Conservation (phyloP, 2,329 filamentous ascomycete genomes). For the Penicillium sp. region DNA sequence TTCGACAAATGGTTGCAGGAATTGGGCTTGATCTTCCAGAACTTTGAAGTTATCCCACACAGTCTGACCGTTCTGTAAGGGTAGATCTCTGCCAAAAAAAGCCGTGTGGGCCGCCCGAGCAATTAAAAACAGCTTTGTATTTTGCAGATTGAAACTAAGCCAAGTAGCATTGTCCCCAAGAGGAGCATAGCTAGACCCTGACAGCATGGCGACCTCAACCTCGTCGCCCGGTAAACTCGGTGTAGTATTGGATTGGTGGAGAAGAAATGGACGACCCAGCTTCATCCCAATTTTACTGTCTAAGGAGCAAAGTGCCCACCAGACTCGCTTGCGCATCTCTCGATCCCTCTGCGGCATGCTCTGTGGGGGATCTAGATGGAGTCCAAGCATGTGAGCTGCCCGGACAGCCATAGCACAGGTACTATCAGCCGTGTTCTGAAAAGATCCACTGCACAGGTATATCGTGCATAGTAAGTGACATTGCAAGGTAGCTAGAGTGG, state of each 20-base stretch:
- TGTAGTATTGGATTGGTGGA: slow-evolving; percentile 31
- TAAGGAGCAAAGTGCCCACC: slow-evolving; percentile 50
- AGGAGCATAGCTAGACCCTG: slow-evolving; percentile 31
- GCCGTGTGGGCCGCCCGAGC: slow-evolving; percentile 31
- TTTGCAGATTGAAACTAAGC: slow-evolving; percentile 36
- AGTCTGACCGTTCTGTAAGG: slow-evolving; percentile 21
- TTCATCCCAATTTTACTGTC: slow-evolving; percentile 49
- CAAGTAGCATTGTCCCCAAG: slow-evolving; percentile 35
- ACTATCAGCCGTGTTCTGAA: slow-evolving; percentile 47
- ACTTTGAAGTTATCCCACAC: slow-evolving; percentile 29
- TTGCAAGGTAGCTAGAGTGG: slow-evolving; percentile 47
- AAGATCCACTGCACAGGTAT: slow-evolving; percentile 48
- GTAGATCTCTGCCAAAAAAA: slow-evolving; percentile 30
- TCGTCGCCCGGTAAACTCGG: slow-evolving; percentile 38
- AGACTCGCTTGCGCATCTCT: slow-evolving; percentile 50
- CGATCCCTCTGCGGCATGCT: slow-evolving; percentile 29
- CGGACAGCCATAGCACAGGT: slow-evolving; percentile 41
- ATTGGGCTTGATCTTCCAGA: slow-evolving; percentile 30
- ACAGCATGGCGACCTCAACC: slow-evolving; percentile 24
- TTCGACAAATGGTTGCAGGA: slow-evolving; percentile 25
- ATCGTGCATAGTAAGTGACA: slow-evolving; percentile 43
- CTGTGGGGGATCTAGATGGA: slow-evolving; percentile 45
- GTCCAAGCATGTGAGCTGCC: slow-evolving; percentile 46
- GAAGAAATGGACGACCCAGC: slow-evolving; percentile 44
- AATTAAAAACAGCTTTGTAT: slow-evolving; percentile 32